Evolutionary conservation across 257 asterid genomes (phyloP), one percentile per base, ranked within the genome.

Genomic region (Verbena officinalis): DNA sequence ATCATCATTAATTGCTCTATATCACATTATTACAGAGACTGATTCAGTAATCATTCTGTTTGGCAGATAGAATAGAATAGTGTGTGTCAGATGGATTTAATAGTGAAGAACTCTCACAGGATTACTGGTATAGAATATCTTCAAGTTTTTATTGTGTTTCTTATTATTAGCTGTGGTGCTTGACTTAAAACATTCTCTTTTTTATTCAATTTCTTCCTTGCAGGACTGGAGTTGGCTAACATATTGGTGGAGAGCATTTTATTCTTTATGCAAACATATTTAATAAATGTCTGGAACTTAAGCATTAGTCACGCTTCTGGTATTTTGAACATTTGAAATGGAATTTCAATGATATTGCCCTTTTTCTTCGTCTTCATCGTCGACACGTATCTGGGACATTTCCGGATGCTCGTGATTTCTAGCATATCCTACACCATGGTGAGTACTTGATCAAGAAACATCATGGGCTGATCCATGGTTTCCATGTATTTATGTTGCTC

Each of bases 241-340:
- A 31, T 65, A 45, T 39, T 75, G 59, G 71, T 67, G 1, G 9
- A 0, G 0, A 81, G 59, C 30, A 83, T 80, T 3, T 27, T 83
- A 27, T 86, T 78, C 63, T 77, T 73, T 62, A 62, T 83, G 84
- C 82, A 65, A 61, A 74, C 71, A 10, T 86, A 83, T 65, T 53
- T 83, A 5, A 81, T 86, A 0, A 61, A 74, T 57, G 88, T 86
- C 9, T 86, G 95, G 95, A 70, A 74, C 11, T 46, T 86, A 21
- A 77, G 73, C 22, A 62, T 80, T n/a, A 78, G 82, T 31, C 79
- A 72, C 46, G 85, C 95, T 43, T 82, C 91, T 23, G 85, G 55
- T 0, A 80, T 81, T 19, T 17, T 79, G 38, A 86, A 84, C 13
- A n/a, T 83, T 10, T 81, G 80, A 80, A 48, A 51, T 11, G 95